Conservation (phyloP, 148 eudicot species). For the Amaranthus hypochondriacus region DNA sequence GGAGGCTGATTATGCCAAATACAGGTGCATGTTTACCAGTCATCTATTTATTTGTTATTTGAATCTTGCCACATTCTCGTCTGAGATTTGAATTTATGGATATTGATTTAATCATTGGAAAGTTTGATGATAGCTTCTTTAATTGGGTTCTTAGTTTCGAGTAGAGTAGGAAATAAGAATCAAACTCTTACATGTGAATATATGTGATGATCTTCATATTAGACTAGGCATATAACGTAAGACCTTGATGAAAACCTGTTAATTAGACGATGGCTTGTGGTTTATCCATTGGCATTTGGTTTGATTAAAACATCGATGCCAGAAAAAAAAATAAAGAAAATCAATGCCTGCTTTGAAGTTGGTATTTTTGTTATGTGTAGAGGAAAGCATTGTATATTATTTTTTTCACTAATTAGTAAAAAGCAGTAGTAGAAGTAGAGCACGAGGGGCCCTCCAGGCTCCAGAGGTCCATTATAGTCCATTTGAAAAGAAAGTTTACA, state of each 20-base stretch:
- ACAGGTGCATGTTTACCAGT: constrained; percentile 44
- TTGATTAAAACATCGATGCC: neutral
- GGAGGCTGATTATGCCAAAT: constrained; percentile 97
- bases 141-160: neutral
- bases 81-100: neutral
- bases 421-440: no score
- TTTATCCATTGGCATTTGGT: neutral
- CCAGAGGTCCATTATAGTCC: no score
- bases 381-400: no score
- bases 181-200: constrained; percentile 4
- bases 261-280: neutral
- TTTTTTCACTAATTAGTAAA: neutral
- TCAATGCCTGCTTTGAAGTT: neutral
- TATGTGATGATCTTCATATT: neutral
- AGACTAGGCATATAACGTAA: neutral
- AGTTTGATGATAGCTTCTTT: neutral
- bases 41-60: neutral
- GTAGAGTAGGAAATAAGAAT: neutral
- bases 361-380: neutral
- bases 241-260: neutral
- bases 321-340: neutral
- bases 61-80: neutral
- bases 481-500: no score
- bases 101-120: neutral
- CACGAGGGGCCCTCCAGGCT: neutral